Conservation (phyloP, 169 alveolate genomes). For the Eimeria necatrix region DNA sequence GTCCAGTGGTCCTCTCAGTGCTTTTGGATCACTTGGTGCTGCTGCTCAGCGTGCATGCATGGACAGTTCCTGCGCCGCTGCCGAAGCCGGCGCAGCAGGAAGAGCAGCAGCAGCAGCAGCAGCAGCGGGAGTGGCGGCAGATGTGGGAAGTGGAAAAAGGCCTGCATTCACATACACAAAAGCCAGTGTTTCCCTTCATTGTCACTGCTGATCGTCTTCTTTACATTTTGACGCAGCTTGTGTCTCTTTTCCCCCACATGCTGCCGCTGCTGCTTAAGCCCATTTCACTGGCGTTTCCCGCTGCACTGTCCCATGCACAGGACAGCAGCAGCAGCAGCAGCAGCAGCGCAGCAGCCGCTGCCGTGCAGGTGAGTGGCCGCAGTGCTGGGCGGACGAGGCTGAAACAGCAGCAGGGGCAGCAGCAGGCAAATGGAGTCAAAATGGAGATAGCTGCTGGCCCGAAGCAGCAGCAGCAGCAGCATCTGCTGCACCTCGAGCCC, state of each 20-base stretch:
- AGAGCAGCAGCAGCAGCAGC: conserved; percentile 60
- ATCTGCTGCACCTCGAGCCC: conserved; percentile 10
- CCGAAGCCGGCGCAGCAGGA: neutral
- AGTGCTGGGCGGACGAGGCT: neutral
- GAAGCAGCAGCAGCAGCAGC: conserved; percentile 50
- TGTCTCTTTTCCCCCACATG: conserved; percentile 62
- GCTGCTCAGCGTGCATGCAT: conserved; percentile 59
- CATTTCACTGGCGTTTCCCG: neutral
- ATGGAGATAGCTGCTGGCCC: neutral
- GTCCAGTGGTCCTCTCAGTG: conserved; percentile 48
- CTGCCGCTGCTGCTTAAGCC: conserved; percentile 51
- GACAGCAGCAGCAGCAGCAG: conserved; percentile 56
- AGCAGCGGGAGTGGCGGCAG: conserved; percentile 31
- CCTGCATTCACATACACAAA: neutral
- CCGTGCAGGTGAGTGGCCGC: neutral
- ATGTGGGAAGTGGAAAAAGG: conserved; percentile 22
- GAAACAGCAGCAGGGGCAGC: conserved; percentile 14
- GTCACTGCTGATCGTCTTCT: conserved; percentile 75
- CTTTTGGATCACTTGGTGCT: conserved; percentile 55
- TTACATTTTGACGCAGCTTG: conserved; percentile 57
- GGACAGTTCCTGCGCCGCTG: conserved; percentile 15
- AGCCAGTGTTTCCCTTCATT: conserved; percentile 66
- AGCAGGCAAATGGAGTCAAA: neutral
- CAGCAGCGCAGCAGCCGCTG: neutral
- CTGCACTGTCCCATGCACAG: neutral